Base-by-base conservation (phyloP, 768 basidiomycete species). In the Gloeophyllum trabeum region DNA sequence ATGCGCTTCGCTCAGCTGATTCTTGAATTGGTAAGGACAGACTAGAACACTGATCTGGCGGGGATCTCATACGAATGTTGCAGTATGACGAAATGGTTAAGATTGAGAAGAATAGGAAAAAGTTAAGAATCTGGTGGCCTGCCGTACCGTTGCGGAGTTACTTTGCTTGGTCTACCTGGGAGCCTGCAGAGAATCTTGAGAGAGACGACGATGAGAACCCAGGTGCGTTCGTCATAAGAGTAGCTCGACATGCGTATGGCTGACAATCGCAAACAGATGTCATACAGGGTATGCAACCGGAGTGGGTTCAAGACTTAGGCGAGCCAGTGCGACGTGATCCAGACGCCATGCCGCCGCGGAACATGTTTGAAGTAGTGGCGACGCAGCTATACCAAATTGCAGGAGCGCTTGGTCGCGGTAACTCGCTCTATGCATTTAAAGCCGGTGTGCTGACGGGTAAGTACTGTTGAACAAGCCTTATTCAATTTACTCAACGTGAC, bases 201-300 rank as follows among this genome's bases (percentile, higher is more conserved):
- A 60, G 60, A 7, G 64, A 67, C 4, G 79, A 79, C 16, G 84
- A 87, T 41, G 83, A 87, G 52, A 71, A 88, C 61, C 84, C 84
- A 0, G 66, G 70, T 67, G 38, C 6, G 56, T 49, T 24, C 12
- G 3, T 12, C 5, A 6, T 14, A 18, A 25, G 35, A 21, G 20
- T 14, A 40, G 21, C 7, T 13, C 35, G 21, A 23, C 35, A 13
- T 14, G 10, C 26, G 30, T 10, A 35, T 25, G 37, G 22, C 24
- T 20, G 39, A 35, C 6, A 20, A 12, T 28, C 6, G 26, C 28
- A 12, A 4, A 16, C 35, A 62, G 77, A 83, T 61, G 47, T 51
- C 46, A 75, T 85, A 38, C 76, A 77, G 46, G 80, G 81, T 5
- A 57, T 77, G 7, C 62, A 70, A 21, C 63, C 62, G 1, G 55